Percentiles rank a stretch among this genome's conserved stretches.
Evolutionary conservation across 352 stramenopile species (phyloP).

Genomic region (Nothophytophthora sp.): DNA sequence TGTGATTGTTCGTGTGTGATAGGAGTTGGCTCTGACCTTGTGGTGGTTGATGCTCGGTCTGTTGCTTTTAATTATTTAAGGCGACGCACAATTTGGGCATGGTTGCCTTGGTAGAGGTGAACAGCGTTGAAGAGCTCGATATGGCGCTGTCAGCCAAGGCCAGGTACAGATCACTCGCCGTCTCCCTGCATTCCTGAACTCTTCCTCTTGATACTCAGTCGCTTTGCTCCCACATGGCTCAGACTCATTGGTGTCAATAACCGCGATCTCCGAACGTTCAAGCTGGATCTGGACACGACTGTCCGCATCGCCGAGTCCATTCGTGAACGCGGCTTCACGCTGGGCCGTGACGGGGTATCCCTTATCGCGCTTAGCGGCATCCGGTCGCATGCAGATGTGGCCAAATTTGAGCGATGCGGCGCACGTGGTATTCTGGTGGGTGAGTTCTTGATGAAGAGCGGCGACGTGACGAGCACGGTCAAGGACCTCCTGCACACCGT

Average conservation of each 20-base stretch:
- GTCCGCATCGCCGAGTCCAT: constrained; percentile 89
- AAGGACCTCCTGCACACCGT: constrained; percentile 54
- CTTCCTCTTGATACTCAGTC: too few species aligned
- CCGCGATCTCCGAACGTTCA: constrained; percentile 98
- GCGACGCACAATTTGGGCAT: constrained; percentile 92
- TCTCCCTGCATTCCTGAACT: too few species aligned
- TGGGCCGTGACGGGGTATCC: constrained; percentile 77
- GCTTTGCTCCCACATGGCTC: too few species aligned
- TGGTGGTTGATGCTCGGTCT: neutral
- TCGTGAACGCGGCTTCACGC: constrained; percentile 58
- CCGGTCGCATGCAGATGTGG: constrained; percentile 91
- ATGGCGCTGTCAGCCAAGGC: constrained; percentile 92
- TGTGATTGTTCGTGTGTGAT: too few species aligned
- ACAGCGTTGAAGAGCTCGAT: constrained; percentile 94
- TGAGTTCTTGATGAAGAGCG: constrained; percentile 97
- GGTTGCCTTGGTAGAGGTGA: constrained; percentile 98
- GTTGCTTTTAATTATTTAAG: constrained; percentile 26
- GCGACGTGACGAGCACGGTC: constrained; percentile 89
- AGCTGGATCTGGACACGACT: constrained; percentile 97
- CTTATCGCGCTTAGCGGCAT: constrained; percentile 97
- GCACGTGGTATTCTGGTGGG: constrained; percentile 94
- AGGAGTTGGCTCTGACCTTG: too few species aligned
- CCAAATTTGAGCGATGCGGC: constrained; percentile 90
- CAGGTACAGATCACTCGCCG: constrained; percentile 26
- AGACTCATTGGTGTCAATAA: constrained; percentile 99